phyloP scores from a whole-genome alignment of 2,329 filamentous ascomycete genomes.

The Rhynchosporium agropyri region DNA sequence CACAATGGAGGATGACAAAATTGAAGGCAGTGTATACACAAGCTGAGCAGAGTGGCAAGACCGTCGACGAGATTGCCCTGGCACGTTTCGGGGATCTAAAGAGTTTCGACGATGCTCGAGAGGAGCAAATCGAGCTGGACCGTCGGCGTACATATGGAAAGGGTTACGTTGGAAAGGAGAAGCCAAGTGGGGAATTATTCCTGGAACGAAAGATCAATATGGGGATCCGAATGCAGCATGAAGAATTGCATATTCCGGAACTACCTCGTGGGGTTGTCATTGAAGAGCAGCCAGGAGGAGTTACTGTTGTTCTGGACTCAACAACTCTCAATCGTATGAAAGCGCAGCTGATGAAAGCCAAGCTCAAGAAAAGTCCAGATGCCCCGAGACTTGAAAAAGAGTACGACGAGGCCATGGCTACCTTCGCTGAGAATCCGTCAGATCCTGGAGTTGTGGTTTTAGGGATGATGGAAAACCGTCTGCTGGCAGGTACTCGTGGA shows the following conservation, averaged over 20 bases:
- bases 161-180: constrained; percentile 82
- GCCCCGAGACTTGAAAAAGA: constrained; percentile 66
- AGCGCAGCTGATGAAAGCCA: constrained; percentile 95
- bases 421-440: constrained; percentile 54
- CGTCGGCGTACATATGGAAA: constrained; percentile 79
- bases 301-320: constrained; percentile 64
- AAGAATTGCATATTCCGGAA: constrained; percentile 44
- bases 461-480: constrained; percentile 84
- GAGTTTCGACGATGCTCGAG: constrained; percentile 88
- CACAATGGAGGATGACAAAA: constrained; percentile 96
- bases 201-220: constrained; percentile 70
- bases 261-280: constrained; percentile 60
- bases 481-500: constrained; percentile 72
- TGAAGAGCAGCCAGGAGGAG: constrained; percentile 53
- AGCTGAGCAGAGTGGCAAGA: constrained; percentile 71
- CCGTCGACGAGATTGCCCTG: constrained; percentile 79
- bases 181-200: constrained; percentile 84
- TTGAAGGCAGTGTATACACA: constrained; percentile 81
- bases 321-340: constrained; percentile 86
- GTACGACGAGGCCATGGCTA: constrained; percentile 75
- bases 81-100: constrained; percentile 80
- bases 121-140: constrained; percentile 91
- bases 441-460: constrained; percentile 76
- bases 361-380: constrained; percentile 57
- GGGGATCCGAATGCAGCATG: constrained; percentile 48